Percentiles rank a stretch among this genome's conserved stretches.
Conservation (phyloP, 2,329 filamentous ascomycete genomes). For the Sarocladiaceae sp. region DNA sequence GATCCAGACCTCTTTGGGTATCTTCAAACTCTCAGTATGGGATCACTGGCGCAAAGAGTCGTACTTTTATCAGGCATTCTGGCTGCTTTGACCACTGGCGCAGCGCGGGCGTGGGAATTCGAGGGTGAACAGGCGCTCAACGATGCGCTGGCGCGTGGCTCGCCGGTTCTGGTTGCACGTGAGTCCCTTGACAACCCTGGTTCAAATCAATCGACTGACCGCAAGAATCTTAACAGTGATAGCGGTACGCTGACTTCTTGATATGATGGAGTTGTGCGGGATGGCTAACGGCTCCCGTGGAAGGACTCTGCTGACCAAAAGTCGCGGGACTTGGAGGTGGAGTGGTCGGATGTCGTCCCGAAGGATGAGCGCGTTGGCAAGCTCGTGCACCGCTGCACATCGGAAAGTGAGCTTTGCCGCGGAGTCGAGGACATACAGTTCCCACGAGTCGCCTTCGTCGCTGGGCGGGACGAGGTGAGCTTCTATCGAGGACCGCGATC, state of each 20-base stretch:
- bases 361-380: background rate
- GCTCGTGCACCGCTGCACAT: background rate
- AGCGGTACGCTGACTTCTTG: background rate
- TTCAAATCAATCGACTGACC: too few species aligned
- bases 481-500: background rate
- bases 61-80: background rate
- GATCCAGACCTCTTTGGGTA: too few species aligned
- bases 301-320: background rate
- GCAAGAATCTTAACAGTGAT: background rate
- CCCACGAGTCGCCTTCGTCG: background rate
- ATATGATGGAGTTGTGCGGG: background rate
- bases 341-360: background rate
- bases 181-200: background rate
- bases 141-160: background rate
- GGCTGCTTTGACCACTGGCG: background rate
- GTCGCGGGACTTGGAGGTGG: background rate
- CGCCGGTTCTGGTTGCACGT: conserved; percentile 1
- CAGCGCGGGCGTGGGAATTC: background rate
- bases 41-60: background rate
- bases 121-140: background rate
- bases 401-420: background rate
- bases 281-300: too few species aligned
- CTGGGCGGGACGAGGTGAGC: background rate
- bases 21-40: background rate
- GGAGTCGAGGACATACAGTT: background rate